Base-by-base conservation (phyloP, 805 yeast genomes). In the Pichia cabralensis region DNA sequence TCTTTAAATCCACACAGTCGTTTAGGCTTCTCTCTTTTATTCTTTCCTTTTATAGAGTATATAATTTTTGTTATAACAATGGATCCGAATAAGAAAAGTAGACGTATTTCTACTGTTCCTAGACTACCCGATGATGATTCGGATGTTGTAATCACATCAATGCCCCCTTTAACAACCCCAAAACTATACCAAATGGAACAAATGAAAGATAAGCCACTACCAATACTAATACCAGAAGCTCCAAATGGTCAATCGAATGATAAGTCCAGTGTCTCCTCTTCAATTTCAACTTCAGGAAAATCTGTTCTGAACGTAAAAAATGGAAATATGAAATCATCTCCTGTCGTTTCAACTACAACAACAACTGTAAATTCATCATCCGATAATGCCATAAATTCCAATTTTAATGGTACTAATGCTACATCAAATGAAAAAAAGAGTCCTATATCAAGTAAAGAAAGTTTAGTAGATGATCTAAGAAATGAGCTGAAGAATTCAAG, bases 61-160 rank as follows among this genome's bases (percentile, higher is more conserved):
- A 5, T n/a, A 26, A 4, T 16, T 10, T 11, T 11, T 10, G 17
- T n/a, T n/a, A 30, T n/a, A 12, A 22, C 12, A 15, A 30, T 22
- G 27, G 26, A 23, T 13, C 17, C 33, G 8, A 6, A 14, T 4
- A 28, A 6, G 5, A 31, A 22, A 20, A 25, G 24, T 12, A 28
- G 22, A 22, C 23, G 35, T 8, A 9, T 27, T 9, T 26, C 33
- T 6, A 22, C 29, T 5, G 38, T 44, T 20, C 55, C 56, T 4
- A 37, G 48, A 28, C 31, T 51, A 8, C 54, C 55, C 2, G 55
- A 51, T 32, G 53, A 50, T 27, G 49, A 47, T 28, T 30, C 35
- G 13, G 41, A 36, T 16, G 49, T 43, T 19, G 38, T 47, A 12
- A 41, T 49, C 29, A 48, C 52, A 8, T 22, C 35, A n/a, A 22